Evolutionary conservation across 208 protist genomes (phyloP).

Genomic region (Porcisia deanei): DNA sequence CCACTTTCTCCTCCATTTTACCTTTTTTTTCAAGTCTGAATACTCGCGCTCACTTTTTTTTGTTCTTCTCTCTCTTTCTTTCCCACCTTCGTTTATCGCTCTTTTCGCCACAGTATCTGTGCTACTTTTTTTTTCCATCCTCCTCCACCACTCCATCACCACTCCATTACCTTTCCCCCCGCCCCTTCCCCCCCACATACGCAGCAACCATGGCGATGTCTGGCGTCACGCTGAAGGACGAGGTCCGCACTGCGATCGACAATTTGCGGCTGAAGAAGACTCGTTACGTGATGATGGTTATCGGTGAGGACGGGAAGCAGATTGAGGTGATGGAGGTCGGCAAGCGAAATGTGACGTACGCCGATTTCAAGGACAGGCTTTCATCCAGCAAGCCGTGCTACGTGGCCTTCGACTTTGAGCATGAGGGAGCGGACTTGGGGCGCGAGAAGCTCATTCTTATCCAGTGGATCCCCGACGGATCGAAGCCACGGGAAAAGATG

Average conservation of each 20-base stretch:
- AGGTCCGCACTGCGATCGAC: constrained; percentile 64
- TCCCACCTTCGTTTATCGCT: too few species aligned
- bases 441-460: constrained; percentile 91
- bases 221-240: constrained; percentile 76
- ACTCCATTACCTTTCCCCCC: not conserved
- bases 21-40: not conserved
- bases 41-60: not conserved
- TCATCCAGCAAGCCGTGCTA: constrained; percentile 82
- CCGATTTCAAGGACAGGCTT: constrained; percentile 74
- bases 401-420: constrained; percentile 92
- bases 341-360: constrained; percentile 53
- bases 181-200: not conserved
- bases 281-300: constrained; percentile 85
- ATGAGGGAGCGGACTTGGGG: constrained; percentile 48
- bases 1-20: not conserved
- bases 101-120: not conserved
- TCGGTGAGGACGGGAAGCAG: constrained; percentile 76
- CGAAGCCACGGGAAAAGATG: constrained; percentile 84
- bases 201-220: constrained; percentile 75
- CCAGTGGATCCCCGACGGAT: constrained; percentile 86
- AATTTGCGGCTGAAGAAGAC: constrained; percentile 86
- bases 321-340: constrained; percentile 80
- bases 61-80: not conserved
- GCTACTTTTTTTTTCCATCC: not conserved
- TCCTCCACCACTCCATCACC: not conserved